Conservation (phyloP, 2,329 filamentous ascomycete genomes). For the Scedosporium dehoogii region DNA sequence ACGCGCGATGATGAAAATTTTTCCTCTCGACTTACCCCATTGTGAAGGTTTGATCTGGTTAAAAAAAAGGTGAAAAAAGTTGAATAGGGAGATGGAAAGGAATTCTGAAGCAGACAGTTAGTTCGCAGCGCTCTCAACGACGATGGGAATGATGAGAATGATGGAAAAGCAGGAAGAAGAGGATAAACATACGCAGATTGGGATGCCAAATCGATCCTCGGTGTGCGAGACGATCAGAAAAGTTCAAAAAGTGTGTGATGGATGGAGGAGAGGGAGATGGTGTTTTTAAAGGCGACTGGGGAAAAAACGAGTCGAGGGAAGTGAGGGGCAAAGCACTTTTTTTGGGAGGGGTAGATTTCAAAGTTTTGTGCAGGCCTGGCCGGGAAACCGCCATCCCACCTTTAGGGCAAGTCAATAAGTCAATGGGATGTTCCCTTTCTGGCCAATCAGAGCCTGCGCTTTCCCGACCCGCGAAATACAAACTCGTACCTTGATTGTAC, state of each 20-base stretch:
- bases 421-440: background rate
- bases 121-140: background rate
- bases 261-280: conserved; percentile 3
- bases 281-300: conserved; percentile 7
- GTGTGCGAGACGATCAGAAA: conserved; percentile 8
- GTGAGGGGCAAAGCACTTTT: conserved; percentile 7
- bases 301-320: background rate
- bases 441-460: background rate
- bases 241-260: conserved; percentile 5
- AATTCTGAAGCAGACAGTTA: conserved; percentile 2
- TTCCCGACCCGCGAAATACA: background rate
- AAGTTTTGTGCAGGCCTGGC: conserved; percentile 8
- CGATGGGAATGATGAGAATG: background rate
- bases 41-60: conserved; percentile 19
- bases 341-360: conserved; percentile 8
- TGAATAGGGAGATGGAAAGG: conserved; percentile 6
- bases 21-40: conserved; percentile 24
- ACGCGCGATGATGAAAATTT: background rate
- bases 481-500: conserved; percentile 3
- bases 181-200: conserved; percentile 6
- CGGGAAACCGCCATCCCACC: conserved; percentile 7
- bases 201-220: conserved; percentile 8
- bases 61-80: conserved; percentile 10
- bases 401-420: conserved; percentile 6
- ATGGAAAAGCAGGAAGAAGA: background rate